Evolutionary conservation across 495 filamentous ascomycete genomes (phyloP), one percentile per base, ranked within the genome.

Genomic region (Podospora appendiculata): DNA sequence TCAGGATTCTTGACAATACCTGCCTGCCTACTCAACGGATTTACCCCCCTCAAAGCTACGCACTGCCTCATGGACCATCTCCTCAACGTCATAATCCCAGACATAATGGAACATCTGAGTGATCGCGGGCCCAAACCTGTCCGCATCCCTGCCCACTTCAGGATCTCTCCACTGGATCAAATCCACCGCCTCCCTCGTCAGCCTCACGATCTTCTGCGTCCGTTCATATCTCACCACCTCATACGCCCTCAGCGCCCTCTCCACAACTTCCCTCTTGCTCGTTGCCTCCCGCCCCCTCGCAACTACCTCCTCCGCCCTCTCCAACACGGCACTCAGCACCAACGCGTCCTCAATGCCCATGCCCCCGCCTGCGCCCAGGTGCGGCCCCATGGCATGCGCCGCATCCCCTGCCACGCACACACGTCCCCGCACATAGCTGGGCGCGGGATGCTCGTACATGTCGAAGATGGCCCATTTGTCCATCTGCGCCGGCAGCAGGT

Each of bases 381-480:
- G 72, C 48, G 72, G 79, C 0, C 67, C 65, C 6, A 62, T 53
- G 8, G 72, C 66, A 14, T 69, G 66, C 1, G 69, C 68, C 8
- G 69, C 72, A 41, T 81, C 77, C 0, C 79, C 78, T 0, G 77
- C 75, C 18, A 81, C 42, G 39, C 71, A 74, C 1, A 79, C 57
- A 12, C 63, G 54, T 0, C 72, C 76, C 1, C 45, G 45, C 16
- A 54, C 18, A 50, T 78, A 83, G 2, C 44, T 35, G 6, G 67
- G 61, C 0, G 66, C 69, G 1, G 77, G 78, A 13, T 70, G 51
- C 5, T 76, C 69, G 1, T 51, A 58, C 58, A 70, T 71, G 51
- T 83, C 79, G 48, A 82, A 83, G 6, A 83, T 67, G 0, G 61
- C 78, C 79, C 79, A 81, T 50, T 76, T 76, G 50, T 80, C 74